Base-by-base conservation (phyloP, 192 early-diverging fungal genomes). In the Backusella sp. region DNA sequence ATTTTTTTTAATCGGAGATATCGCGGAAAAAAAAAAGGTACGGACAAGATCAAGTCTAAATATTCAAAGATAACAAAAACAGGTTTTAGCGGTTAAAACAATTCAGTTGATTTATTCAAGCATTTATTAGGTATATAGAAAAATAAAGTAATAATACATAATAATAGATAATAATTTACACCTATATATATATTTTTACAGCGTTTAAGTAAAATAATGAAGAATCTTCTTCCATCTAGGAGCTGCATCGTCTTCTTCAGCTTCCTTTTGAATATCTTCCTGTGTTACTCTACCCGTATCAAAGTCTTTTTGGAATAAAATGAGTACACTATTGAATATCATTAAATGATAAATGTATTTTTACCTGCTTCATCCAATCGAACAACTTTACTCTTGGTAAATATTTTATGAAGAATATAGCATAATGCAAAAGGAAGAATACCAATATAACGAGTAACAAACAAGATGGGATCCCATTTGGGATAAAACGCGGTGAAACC, bases 361-460 rank as follows among this genome's bases (percentile, higher is more conserved):
- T 76, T 69, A 77, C 92, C 93, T 65, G 85, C 73, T 68, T 92
- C 91, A 21, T 83, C 67, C 39, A 92, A 78, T 75, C 89, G 82
- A 81, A 87, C 85, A 36, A 89, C 85, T 59, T 83, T 84, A 8
- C 39, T 49, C 41, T 19, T 44, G 65, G 84, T 83, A 75, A 82
- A 74, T 66, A 87, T 77, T 80, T 91, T 91, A 87, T 89, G 92
- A 28, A 79, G 80, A 26, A 88, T 66, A 73, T 87, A 92, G 9
- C 88, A 78, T 5, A 90, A 72, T 41, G 86, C 17, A 65, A 93
- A 88, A 76, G 91, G 84, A 34, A 87, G 79, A 53, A 94, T 23
- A 30, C 86, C 87, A 70, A 92, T 74, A 69, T 92, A 94, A n/a
- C 84, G 85, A 0, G 86, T 85, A 19, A 90, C 77, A 77, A 92